Base-by-base conservation (phyloP, 495 filamentous ascomycete species). In the Neurospora terricola region DNA sequence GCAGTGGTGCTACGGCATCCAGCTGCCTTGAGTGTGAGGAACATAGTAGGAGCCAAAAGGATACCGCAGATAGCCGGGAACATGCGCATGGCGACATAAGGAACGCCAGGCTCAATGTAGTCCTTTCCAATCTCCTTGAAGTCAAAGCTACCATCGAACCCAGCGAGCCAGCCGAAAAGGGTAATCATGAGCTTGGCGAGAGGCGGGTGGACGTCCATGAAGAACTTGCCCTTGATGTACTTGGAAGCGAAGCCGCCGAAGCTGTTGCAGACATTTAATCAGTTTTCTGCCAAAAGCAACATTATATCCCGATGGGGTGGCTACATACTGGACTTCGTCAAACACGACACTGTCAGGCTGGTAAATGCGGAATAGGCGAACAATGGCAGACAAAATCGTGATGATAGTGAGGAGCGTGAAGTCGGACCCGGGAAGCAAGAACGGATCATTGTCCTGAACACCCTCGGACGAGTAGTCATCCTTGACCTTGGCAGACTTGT, bases 41-140 rank as follows among this genome's bases (percentile, higher is more conserved):
- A 99, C 85, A 97, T 97, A 76, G 91, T 90, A 9, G 96, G 94
- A 36, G 96, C 92, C 40, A 95, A 89, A 70, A 94, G 78, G 71
- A 98, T 90, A 79, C 96, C 96, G 75, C 93, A 88, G 72, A 98
- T 82, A 38, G 96, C 96, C 0, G 96, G 96, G 73, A 97, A 88
- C 85, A 98, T 80, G 79, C 96, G 91, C 96, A 99, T 99, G 48
- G 96, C 93, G 21, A 99, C 96, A 83, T 98, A 99, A 14, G 96
- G 96, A 66, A 99, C 96, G 27, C 91, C 90, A 0, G 96, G 93
- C 82, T 95, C 96, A 69, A 98, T 79, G 78, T 99, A 99, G 79
- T 99, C 96, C 84, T 98, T 98, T 77, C 96, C 96, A 85, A 99
- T 99, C 76, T 99, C 96, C 85, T 99, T 99, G 86, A 99, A 99